phyloP scores from a whole-genome alignment of 2,329 filamentous ascomycete genomes.

The Aspergillus niger region DNA sequence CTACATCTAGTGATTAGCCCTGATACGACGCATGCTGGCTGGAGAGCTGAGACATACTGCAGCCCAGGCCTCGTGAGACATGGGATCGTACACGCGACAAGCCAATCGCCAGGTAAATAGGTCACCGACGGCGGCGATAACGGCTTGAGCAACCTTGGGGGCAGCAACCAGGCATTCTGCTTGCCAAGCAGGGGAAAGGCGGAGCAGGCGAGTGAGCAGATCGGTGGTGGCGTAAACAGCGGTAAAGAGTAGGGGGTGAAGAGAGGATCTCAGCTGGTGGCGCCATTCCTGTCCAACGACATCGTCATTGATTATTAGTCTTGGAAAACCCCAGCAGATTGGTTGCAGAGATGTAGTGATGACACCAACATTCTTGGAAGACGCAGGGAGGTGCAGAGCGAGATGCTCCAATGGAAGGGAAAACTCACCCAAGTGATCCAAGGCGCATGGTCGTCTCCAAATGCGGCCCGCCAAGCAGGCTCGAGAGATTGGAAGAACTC shows the following conservation, averaged over 20 bases:
- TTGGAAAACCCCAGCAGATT: background rate
- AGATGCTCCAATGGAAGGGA: background rate
- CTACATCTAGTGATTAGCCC: slow-evolving; percentile 46
- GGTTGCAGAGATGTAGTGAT: background rate
- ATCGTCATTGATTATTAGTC: slow-evolving; percentile 10
- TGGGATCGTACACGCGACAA: slow-evolving; percentile 67
- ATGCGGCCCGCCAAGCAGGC: slow-evolving; percentile 87
- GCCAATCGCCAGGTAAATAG: slow-evolving; percentile 87
- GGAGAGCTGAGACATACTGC: slow-evolving; percentile 56
- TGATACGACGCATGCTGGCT: background rate
- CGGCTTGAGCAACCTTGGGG: slow-evolving; percentile 74
- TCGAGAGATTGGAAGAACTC: slow-evolving; percentile 96
- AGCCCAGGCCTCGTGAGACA: slow-evolving; percentile 65
- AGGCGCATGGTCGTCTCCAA: slow-evolving; percentile 73
- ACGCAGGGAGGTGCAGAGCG: background rate
- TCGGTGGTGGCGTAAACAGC: slow-evolving; percentile 68
- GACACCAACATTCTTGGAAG: background rate
- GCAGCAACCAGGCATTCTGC: slow-evolving; percentile 69
- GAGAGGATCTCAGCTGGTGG: slow-evolving; percentile 79
- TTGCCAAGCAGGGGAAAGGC: slow-evolving; percentile 56
- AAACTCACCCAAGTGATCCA: slow-evolving; percentile 91
- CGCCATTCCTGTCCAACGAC: slow-evolving; percentile 76
- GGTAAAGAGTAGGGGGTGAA: slow-evolving; percentile 88
- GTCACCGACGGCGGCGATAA: slow-evolving; percentile 76
- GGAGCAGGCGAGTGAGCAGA: slow-evolving; percentile 57